A percentile compares a stretch with the other conserved stretches of the same genome.
These are phyloP conservation scores for Scolecobasidium constrictum DNA, from an alignment of 2,329 filamentous ascomycete genomes.

Conservation along the genomic window DNA sequence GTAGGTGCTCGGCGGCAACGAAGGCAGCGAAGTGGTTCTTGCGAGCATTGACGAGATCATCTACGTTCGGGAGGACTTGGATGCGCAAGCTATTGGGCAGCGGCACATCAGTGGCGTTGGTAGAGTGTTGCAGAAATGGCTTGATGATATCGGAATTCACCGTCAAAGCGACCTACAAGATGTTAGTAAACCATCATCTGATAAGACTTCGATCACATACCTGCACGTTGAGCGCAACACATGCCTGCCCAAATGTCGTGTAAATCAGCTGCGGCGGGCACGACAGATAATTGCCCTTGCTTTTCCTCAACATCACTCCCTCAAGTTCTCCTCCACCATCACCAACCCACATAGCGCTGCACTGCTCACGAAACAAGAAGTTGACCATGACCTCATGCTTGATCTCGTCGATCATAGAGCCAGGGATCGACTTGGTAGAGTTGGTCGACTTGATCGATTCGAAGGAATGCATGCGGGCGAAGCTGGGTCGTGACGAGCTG, in stretches of 20 bases:
- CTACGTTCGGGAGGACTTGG: constrained; percentile 62
- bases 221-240: constrained; percentile 59
- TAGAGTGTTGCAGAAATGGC: constrained; percentile 63
- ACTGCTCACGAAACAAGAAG: constrained; percentile 72
- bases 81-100: constrained; percentile 66
- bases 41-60: constrained; percentile 57
- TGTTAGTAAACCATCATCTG: constrained; percentile 8
- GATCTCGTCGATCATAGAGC: constrained; percentile 48
- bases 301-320: constrained; percentile 61
- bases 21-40: constrained; percentile 78
- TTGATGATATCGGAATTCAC: constrained; percentile 72
- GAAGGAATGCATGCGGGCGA: too few species aligned
- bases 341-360: constrained; percentile 61
- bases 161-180: constrained; percentile 59
- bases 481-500: too few species aligned
- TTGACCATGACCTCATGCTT: constrained; percentile 78
- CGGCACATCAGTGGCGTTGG: constrained; percentile 63
- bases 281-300: constrained; percentile 58
- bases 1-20: constrained; percentile 56
- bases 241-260: constrained; percentile 54
- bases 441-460: too few species aligned
- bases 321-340: constrained; percentile 58
- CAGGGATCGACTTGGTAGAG: constrained; percentile 5
- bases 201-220: constrained; percentile 31
- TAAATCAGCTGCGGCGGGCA: constrained; percentile 55